Conservation (phyloP, 495 filamentous ascomycete species). For the Xylaria longipes region DNA sequence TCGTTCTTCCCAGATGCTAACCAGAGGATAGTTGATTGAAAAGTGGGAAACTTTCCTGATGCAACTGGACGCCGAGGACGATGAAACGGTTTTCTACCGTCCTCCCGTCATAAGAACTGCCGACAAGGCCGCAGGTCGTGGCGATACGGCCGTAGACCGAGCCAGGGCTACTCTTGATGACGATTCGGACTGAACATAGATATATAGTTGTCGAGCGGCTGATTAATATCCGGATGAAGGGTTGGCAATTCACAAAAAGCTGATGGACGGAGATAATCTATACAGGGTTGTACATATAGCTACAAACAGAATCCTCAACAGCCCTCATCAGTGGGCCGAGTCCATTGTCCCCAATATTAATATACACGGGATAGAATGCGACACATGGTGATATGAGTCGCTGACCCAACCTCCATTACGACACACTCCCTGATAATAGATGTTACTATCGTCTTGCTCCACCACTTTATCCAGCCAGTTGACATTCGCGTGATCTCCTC, state of each 20-base stretch:
- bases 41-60: conserved; percentile 98
- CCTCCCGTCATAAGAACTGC: conserved; percentile 56
- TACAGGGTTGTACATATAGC: conserved; percentile 39
- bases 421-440: background rate
- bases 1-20: conserved; percentile 31
- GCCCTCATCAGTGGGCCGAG: background rate
- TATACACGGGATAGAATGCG: conserved; percentile 9
- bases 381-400: background rate
- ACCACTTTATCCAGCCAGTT: background rate
- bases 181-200: conserved; percentile 52
- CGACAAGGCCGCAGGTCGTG: conserved; percentile 49
- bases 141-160: conserved; percentile 56
- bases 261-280: conserved; percentile 15
- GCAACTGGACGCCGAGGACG: conserved; percentile 92
- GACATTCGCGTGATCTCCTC: background rate
- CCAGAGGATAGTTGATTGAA: conserved; percentile 78
- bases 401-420: background rate
- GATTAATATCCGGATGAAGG: conserved; percentile 3
- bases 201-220: conserved; percentile 20
- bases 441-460: background rate
- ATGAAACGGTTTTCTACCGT: conserved; percentile 78
- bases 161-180: conserved; percentile 58
- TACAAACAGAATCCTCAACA: conserved; percentile 23
- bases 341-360: background rate
- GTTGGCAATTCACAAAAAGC: conserved; percentile 27